Evolutionary conservation across 179 eudicot genomes (phyloP).

Genomic region (Heliamphora pulchella): DNA sequence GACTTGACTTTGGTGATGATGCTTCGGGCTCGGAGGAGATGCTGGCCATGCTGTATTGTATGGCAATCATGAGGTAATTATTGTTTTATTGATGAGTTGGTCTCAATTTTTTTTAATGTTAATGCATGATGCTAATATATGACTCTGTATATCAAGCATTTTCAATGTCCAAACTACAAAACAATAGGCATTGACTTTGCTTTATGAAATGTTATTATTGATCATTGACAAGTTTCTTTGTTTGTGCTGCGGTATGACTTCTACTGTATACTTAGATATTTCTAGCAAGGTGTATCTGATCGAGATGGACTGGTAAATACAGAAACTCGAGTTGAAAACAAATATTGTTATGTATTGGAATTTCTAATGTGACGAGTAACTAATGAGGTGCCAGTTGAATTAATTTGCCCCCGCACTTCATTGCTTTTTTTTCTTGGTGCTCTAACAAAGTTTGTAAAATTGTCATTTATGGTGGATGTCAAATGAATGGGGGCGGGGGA

Average conservation of each 20-base stretch:
- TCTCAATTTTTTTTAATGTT: background rate
- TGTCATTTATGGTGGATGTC: no score
- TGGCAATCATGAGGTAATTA: slow-evolving; percentile 68
- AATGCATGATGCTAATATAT: background rate
- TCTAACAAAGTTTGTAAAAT: no score
- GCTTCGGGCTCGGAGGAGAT: slow-evolving; percentile 52
- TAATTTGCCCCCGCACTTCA: no score
- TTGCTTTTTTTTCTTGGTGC: no score
- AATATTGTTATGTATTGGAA: no score
- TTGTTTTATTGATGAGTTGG: background rate
- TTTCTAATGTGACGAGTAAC: no score
- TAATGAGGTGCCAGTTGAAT: no score
- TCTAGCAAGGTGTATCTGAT: background rate
- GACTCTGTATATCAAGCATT: slow-evolving; percentile 11
- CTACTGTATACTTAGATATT: background rate
- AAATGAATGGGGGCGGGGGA: background rate
- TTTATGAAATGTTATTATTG: background rate
- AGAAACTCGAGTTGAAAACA: background rate
- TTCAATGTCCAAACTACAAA: background rate
- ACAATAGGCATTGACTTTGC: background rate
- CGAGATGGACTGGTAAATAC: background rate
- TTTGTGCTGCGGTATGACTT: background rate
- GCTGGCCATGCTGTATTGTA: slow-evolving; percentile 71
- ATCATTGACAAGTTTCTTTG: background rate
- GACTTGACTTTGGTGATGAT: slow-evolving; percentile 30